Evolutionary conservation across 78 protist genomes (phyloP).

Genomic region (Dictyostelium purpureum): DNA sequence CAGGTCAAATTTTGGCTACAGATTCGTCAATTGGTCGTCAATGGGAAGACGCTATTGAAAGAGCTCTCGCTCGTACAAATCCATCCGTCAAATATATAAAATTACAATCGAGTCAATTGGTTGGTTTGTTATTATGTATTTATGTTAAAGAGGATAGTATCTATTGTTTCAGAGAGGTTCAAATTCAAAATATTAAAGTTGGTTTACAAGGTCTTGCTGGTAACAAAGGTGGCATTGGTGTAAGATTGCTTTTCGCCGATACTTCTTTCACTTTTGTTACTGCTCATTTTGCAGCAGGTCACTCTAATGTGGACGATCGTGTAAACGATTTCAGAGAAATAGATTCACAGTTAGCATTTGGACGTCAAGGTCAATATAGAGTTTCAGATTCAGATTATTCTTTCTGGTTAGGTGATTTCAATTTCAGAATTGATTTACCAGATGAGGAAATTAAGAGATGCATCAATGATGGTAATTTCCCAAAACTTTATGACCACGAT

Average conservation of each 20-base stretch:
- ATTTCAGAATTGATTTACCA: constrained; percentile 87
- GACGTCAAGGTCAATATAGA: constrained; percentile 29
- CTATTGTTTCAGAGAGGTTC: constrained; percentile 68
- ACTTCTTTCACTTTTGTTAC: constrained; percentile 83
- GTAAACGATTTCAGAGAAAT: constrained; percentile 86
- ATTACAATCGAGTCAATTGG: constrained; percentile 83
- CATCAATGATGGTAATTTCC: neutral
- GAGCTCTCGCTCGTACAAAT: constrained; percentile 13
- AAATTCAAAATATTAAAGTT: constrained; percentile 31
- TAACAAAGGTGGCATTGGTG: constrained; percentile 96
- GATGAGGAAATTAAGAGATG: constrained; percentile 58
- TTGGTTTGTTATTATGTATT: constrained; percentile 83
- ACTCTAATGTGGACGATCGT: constrained; percentile 84
- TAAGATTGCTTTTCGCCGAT: constrained; percentile 70
- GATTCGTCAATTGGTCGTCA: constrained; percentile 37
- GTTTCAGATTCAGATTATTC: constrained; percentile 38
- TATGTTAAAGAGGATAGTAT: constrained; percentile 67
- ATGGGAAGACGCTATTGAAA: constrained; percentile 77
- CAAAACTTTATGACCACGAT: constrained; percentile 36
- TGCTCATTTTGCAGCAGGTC: constrained; percentile 97
- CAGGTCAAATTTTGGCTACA: constrained; percentile 66
- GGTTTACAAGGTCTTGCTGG: constrained; percentile 84
- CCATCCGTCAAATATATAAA: constrained; percentile 30
- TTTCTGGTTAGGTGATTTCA: constrained; percentile 95
- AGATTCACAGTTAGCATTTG: constrained; percentile 31